These are phyloP conservation scores for Tuber calosporum DNA, from an alignment of 495 filamentous ascomycete genomes.

Conservation along the genomic window DNA sequence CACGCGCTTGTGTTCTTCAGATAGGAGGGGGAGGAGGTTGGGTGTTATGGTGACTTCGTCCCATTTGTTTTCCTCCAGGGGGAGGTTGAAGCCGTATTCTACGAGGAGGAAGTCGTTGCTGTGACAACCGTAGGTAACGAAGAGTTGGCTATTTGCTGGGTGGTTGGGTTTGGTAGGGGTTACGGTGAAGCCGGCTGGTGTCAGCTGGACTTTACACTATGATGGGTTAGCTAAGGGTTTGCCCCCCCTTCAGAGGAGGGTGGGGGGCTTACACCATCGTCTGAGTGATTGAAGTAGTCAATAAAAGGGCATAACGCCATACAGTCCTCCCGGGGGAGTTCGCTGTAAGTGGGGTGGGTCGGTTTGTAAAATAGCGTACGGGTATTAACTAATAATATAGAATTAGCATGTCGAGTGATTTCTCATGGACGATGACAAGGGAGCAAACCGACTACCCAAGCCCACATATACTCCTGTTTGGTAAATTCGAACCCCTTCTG, in stretches of 20 bases:
- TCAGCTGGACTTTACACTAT: slow-evolving; percentile 58
- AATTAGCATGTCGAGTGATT: slow-evolving; percentile 21
- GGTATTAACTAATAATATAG: slow-evolving; percentile 64
- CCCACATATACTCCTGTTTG: slow-evolving; percentile 55
- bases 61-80: slow-evolving; percentile 52
- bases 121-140: slow-evolving; percentile 73
- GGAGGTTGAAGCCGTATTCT: slow-evolving; percentile 75
- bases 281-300: slow-evolving; percentile 79
- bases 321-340: slow-evolving; percentile 57
- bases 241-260: background rate
- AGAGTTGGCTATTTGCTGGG: slow-evolving; percentile 63
- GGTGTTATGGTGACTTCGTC: slow-evolving; percentile 66
- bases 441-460: slow-evolving; percentile 51
- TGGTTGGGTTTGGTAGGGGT: slow-evolving; percentile 46
- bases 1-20: slow-evolving; percentile 45
- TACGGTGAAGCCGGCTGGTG: slow-evolving; percentile 56
- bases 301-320: slow-evolving; percentile 79
- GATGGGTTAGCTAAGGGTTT: background rate
- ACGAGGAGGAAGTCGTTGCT: slow-evolving; percentile 70
- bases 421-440: slow-evolving; percentile 8
- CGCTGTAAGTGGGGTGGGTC: slow-evolving; percentile 48
- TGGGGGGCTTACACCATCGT: slow-evolving; percentile 46
- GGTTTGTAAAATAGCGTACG: slow-evolving; percentile 65
- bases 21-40: slow-evolving; percentile 54
- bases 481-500: slow-evolving; percentile 51